Base-by-base conservation (phyloP, 1,284 basidiomycete species). In the Schizophyllum amplum region DNA sequence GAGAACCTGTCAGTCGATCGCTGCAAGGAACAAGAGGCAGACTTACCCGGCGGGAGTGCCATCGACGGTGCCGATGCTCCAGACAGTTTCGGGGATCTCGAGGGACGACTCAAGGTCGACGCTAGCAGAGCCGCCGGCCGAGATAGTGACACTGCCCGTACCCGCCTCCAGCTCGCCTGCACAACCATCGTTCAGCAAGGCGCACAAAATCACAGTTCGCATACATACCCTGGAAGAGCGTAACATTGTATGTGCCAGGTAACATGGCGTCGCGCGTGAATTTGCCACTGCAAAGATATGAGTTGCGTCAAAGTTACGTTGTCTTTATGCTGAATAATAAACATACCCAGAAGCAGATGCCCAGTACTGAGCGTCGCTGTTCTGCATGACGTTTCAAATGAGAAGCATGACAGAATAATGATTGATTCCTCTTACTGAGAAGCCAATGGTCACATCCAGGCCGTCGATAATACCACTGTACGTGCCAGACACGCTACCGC, bases 61-160 rank as follows among this genome's bases (percentile, higher is more conserved):
- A 60, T 78, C 77, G 23, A 74, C 72, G 25, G 72, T 73, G 69
- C 76, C 75, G 55, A 78, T 77, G 47, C 70, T 70, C 76, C 77
- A 79, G 48, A 77, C 75, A 0, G 67, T 66, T 26, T 66, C 62
- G 4, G 75, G 75, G 17, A 61, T 59, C 57, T 63, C 72, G 22
- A 75, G 60, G 23, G 61, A 63, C 1, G 71, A 67, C 5, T 63
- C 60, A 54, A 77, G 60, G 2, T 66, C 71, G 22, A 75, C 59
- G 4, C 68, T 66, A 9, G 72, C 63, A 2, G 75, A 75, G 21
- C 63, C 60, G 20, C 76, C 77, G 24, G 74, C 73, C 23, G 60
- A 66, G 25, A 79, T 74, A n/a, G 68, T 69, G 25, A 78, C 76
- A 47, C 65, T 69, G 9, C 71, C 72, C 7, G 71, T 72, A 5